phyloP scores from a whole-genome alignment of 1,284 basidiomycete genomes.

The Leucoagaricus sp. region DNA sequence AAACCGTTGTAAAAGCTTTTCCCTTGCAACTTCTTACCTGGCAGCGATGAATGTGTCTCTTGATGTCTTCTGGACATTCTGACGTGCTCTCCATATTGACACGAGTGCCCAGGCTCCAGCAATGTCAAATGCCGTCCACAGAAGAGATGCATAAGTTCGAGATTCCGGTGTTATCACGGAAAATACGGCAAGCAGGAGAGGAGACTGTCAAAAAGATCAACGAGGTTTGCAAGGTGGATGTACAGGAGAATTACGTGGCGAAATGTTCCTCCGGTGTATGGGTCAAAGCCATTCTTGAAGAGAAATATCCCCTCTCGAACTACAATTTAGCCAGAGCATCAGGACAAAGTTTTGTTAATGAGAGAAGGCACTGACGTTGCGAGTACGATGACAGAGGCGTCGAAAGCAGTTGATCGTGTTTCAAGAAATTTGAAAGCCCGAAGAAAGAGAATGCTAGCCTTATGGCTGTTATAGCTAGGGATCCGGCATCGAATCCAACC shows the following conservation, averaged over 20 bases:
- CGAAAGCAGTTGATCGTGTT: conserved; percentile 73
- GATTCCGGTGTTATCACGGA: conserved; percentile 64
- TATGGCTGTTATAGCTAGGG: conserved; percentile 40
- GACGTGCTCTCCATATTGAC: conserved; percentile 64
- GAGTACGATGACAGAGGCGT: conserved; percentile 82
- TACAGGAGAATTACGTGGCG: conserved; percentile 67
- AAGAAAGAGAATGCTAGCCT: conserved; percentile 53
- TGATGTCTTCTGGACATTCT: conserved; percentile 43
- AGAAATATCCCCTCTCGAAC: conserved; percentile 89
- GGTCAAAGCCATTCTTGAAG: conserved; percentile 70
- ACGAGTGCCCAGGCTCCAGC: conserved; percentile 68
- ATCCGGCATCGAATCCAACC: conserved; percentile 21
- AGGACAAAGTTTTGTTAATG: background rate
- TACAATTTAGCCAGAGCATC: conserved; percentile 36
- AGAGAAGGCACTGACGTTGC: conserved; percentile 32
- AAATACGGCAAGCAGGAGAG: conserved; percentile 79
- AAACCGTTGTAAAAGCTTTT: conserved; percentile 1
- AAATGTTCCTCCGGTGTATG: conserved; percentile 84
- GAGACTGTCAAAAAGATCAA: conserved; percentile 57
- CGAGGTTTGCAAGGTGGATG: background rate
- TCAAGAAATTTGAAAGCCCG: conserved; percentile 47
- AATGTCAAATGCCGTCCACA: conserved; percentile 77
- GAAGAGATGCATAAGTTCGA: conserved; percentile 45
- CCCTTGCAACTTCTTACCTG: conserved; percentile 52
- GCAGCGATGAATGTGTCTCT: conserved; percentile 62